These are phyloP conservation scores for Chaetoceros muelleri DNA, from an alignment of 108 stramenopile species.

Conservation along the genomic window DNA sequence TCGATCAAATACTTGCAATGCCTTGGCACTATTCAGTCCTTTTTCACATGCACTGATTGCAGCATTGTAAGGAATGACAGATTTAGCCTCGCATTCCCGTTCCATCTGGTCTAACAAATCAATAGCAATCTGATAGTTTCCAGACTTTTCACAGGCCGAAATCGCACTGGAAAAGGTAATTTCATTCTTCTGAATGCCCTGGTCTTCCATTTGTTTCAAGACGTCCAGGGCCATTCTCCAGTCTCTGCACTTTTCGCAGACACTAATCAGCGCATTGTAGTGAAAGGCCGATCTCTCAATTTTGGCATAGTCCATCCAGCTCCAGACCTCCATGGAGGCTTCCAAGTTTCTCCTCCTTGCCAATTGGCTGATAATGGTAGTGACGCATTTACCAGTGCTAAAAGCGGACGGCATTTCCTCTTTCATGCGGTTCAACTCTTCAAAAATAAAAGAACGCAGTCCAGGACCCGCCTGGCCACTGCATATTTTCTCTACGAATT, in stretches of 20 bases:
- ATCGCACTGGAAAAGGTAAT: conserved; percentile 78
- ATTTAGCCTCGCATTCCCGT: conserved; percentile 51
- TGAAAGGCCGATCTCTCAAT: conserved; percentile 60
- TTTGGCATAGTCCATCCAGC: conserved; percentile 53
- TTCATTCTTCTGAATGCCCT: conserved; percentile 69
- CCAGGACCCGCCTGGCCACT: not conserved
- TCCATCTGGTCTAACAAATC: conserved; percentile 77
- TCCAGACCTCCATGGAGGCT: conserved; percentile 57
- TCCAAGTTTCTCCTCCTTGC: conserved; percentile 53
- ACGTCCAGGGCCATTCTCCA: conserved; percentile 53
- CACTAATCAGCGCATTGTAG: conserved; percentile 76
- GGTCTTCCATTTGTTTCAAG: conserved; percentile 63
- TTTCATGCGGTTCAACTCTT: conserved; percentile 47
- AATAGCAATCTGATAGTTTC: conserved; percentile 67
- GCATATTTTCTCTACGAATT: not conserved
- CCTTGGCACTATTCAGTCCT: conserved; percentile 60
- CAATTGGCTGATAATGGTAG: conserved; percentile 61
- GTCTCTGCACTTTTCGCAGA: conserved; percentile 67
- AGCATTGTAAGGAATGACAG: conserved; percentile 77
- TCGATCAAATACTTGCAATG: conserved; percentile 72
- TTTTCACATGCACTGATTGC: conserved; percentile 83
- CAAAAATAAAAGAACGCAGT: conserved; percentile 29
- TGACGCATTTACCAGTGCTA: conserved; percentile 54
- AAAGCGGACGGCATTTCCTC: conserved; percentile 38
- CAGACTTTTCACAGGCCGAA: conserved; percentile 78